These are phyloP conservation scores for Geosmithia morbida DNA, from an alignment of 2,329 filamentous ascomycete species.

Conservation along the genomic window DNA sequence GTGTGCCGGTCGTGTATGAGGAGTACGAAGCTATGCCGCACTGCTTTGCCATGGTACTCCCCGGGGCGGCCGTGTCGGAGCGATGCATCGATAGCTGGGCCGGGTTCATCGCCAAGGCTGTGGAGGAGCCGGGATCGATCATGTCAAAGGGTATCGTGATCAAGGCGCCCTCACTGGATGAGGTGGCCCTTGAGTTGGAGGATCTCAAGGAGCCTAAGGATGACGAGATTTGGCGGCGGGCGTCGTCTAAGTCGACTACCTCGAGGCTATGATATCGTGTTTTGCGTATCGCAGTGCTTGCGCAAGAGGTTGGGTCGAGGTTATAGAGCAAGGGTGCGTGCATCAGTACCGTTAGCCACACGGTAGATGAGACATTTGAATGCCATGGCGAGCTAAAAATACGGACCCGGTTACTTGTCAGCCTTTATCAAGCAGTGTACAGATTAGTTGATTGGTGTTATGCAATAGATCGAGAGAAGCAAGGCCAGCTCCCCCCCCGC, in stretches of 20 bases:
- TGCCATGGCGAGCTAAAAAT: too few species aligned
- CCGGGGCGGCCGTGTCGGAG: constrained; percentile 24
- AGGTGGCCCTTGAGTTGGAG: constrained; percentile 26
- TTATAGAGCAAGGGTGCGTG: too few species aligned
- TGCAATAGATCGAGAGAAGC: too few species aligned
- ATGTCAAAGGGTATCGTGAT: constrained; percentile 26
- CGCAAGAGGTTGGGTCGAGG: too few species aligned
- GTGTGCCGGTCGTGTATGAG: constrained; percentile 48
- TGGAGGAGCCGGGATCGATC: constrained; percentile 17
- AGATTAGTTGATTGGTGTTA: too few species aligned
- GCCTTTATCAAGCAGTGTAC: too few species aligned
- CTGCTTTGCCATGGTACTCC: constrained; percentile 48
- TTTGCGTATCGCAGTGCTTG: not conserved
- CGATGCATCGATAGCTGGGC: constrained; percentile 42
- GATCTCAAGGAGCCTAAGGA: constrained; percentile 25
- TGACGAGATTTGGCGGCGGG: constrained; percentile 24
- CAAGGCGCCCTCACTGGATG: constrained; percentile 34
- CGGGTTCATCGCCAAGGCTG: constrained; percentile 34
- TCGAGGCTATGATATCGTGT: not conserved
- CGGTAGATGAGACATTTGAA: too few species aligned
- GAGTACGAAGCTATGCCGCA: constrained; percentile 76
- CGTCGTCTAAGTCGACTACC: constrained; percentile 11
- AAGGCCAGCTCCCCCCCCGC: too few species aligned
- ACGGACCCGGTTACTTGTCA: too few species aligned
- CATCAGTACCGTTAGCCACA: too few species aligned